Base-by-base conservation (phyloP, 2,329 filamentous ascomycete genomes). In the Thermomyces lanuginosus region DNA sequence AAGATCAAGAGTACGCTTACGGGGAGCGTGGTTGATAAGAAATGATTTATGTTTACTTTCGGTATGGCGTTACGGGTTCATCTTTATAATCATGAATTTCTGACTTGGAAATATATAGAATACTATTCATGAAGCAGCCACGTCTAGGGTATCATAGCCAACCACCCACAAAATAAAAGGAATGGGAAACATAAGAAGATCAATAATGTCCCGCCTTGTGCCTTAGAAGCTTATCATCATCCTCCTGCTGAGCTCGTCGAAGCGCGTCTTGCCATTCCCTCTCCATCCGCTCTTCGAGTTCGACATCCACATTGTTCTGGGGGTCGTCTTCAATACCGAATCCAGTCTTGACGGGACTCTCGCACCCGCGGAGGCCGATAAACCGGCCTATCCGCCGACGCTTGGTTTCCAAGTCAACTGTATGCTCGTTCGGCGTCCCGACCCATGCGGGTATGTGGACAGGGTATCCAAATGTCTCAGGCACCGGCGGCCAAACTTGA, bases 321-420 rank as follows among this genome's bases (percentile, higher is more conserved):
- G 21, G n/a, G 18, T 29, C 22, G 10, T 30, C 27, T 19, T 16
- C 13, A 30, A 15, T 11, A 22, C 10, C 14, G 17, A 37, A 32
- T 13, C 27, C 29, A 5, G 29, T 23, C 27, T 20, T 6, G 10
- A 29, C 28, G 4, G 49, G 43, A 20, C 42, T 44, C 26, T 53
- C 46, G 30, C 51, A 53, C 6, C 46, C 54, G 18, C 37, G 27
- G 11, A 60, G 32, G 8, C 57, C 57, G 31, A 60, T 56, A 33
- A 61, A 61, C 5, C 45, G 35, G 1, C 56, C 57, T 22, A 56
- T 55, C n/a, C 55, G 36, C 2, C 49, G 32, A 5, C 56, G 33
- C 38, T 59, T 59, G 0, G 43, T 52, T 8, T 49, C 39, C 3
- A 59, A 29, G 28, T 46, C 43, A 2, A 51, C 36, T 2, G 29